phyloP scores from a whole-genome alignment of 352 stramenopile genomes.

The Pythium oligandrum region DNA sequence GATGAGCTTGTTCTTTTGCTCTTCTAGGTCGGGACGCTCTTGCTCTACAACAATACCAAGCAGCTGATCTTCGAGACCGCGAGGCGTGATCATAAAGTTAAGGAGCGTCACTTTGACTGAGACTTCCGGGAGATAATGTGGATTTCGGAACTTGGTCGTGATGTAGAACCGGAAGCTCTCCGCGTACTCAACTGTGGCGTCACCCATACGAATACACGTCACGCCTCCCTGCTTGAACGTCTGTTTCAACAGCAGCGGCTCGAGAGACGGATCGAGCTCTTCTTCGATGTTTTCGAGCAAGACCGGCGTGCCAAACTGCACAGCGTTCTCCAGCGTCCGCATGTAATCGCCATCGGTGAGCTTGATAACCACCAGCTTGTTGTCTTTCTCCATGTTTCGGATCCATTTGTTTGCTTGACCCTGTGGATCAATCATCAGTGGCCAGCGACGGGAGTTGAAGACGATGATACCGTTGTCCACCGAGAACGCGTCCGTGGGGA shows the following conservation, averaged over 20 bases:
- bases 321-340: conserved; percentile 88
- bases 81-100: conserved; percentile 95
- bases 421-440: conserved; percentile 94
- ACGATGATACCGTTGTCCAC: conserved; percentile 95
- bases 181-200: conserved; percentile 90
- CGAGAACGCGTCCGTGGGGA: conserved; percentile 92
- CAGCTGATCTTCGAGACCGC: conserved; percentile 90
- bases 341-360: conserved; percentile 92
- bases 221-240: conserved; percentile 93
- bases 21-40: conserved; percentile 90
- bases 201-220: conserved; percentile 90
- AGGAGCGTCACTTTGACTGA: conserved; percentile 92
- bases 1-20: conserved; percentile 92
- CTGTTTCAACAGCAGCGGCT: conserved; percentile 92
- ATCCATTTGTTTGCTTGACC: conserved; percentile 96
- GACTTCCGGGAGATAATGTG: conserved; percentile 92
- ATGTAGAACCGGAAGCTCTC: conserved; percentile 94
- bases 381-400: conserved; percentile 91
- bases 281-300: conserved; percentile 92
- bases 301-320: conserved; percentile 91
- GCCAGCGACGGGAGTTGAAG: conserved; percentile 92
- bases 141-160: conserved; percentile 92
- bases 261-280: conserved; percentile 90
- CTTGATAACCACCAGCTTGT: conserved; percentile 92
- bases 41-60: conserved; percentile 91